Conservation (phyloP, 345 rosid genomes). For the Lumnitzera racemosa region DNA sequence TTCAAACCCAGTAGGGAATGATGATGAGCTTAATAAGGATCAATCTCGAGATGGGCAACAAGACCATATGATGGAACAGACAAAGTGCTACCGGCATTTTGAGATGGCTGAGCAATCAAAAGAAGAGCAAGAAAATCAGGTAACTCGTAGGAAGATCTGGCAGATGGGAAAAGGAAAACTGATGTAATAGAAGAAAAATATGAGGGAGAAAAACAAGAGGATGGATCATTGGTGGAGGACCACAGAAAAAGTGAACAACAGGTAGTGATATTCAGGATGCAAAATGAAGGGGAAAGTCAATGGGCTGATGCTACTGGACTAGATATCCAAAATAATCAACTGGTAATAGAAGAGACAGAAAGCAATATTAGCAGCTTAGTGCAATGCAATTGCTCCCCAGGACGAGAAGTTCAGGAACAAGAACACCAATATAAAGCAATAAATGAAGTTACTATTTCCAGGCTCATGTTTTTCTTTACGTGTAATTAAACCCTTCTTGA, state of each 20-base stretch:
- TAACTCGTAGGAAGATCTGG: background rate
- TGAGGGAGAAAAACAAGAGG: background rate
- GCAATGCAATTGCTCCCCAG: background rate
- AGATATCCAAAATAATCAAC: too few relatives aligned
- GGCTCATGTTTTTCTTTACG: too few relatives aligned
- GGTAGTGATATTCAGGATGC: background rate
- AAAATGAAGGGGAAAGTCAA: background rate
- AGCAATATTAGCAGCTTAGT: background rate
- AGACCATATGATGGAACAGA: background rate
- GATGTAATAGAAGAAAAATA: background rate
- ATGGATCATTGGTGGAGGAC: background rate
- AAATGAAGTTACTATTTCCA: background rate
- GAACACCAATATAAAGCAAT: background rate
- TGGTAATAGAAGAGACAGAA: too few relatives aligned
- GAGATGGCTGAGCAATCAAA: background rate
- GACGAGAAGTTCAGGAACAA: too few relatives aligned
- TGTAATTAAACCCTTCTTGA: too few relatives aligned
- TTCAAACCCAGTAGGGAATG: too few relatives aligned
- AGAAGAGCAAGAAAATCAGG: conserved; percentile 4
- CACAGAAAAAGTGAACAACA: background rate
- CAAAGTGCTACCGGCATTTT: background rate
- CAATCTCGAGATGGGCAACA: background rate
- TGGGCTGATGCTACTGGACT: background rate
- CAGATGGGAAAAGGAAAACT: background rate
- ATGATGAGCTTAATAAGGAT: too few relatives aligned